Percentiles rank a stretch among this genome's conserved stretches.
Conservation (phyloP, 495 filamentous ascomycete genomes). For the Aspergillus steynii region DNA sequence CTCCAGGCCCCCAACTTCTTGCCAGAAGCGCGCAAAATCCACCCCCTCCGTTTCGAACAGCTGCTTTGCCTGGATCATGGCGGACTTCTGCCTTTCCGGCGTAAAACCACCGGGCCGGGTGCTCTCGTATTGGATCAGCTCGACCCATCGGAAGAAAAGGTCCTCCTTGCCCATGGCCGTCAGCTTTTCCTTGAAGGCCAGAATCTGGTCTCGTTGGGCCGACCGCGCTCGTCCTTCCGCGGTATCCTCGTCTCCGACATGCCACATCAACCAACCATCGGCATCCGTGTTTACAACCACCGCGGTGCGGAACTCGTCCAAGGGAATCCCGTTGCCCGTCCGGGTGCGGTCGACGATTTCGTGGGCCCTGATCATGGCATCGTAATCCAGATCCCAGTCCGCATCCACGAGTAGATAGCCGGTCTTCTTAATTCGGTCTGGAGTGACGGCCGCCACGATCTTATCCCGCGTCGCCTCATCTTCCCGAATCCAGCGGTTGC, state of each 20-base stretch:
- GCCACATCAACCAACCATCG: slow-evolving; percentile 66
- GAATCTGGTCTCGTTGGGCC: slow-evolving; percentile 57
- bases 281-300: slow-evolving; percentile 65
- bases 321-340: slow-evolving; percentile 48
- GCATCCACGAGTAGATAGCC: slow-evolving; percentile 76
- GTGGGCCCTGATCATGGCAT: slow-evolving; percentile 68
- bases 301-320: slow-evolving; percentile 59
- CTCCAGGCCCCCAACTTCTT: slow-evolving; percentile 67
- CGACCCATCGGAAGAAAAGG: slow-evolving; percentile 83
- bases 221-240: slow-evolving; percentile 49
- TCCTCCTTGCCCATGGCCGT: slow-evolving; percentile 74
- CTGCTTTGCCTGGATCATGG: slow-evolving; percentile 64
- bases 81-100: slow-evolving; percentile 61
- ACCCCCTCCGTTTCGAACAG: slow-evolving; percentile 70
- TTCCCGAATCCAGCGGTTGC: slow-evolving; percentile 46
- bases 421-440: slow-evolving; percentile 66
- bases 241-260: slow-evolving; percentile 51
- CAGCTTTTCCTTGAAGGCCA: slow-evolving; percentile 71
- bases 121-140: slow-evolving; percentile 81
- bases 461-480: slow-evolving; percentile 49
- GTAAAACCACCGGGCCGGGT: slow-evolving; percentile 72
- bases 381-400: slow-evolving; percentile 81
- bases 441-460: slow-evolving; percentile 63
- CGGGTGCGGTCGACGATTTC: slow-evolving; percentile 51
- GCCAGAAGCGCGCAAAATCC: slow-evolving; percentile 76